Percentiles rank a stretch among this genome's conserved stretches.
phyloP scores from a whole-genome alignment of 2,329 filamentous ascomycete genomes.

The Whalleya microplaca region DNA sequence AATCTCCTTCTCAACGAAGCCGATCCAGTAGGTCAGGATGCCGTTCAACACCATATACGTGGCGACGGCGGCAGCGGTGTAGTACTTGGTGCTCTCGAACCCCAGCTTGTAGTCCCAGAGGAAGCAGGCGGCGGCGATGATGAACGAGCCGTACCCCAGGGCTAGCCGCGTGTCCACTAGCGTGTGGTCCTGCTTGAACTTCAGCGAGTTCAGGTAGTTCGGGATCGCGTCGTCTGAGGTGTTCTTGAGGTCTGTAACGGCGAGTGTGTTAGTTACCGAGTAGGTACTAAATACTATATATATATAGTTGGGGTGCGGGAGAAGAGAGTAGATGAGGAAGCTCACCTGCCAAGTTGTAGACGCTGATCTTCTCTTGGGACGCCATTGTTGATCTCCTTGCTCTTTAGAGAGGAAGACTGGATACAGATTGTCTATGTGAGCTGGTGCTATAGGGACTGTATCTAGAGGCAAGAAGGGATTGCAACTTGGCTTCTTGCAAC shows the following conservation, averaged over 20 bases:
- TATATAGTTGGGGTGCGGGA: slow-evolving; percentile 5
- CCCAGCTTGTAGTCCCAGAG: slow-evolving; percentile 89
- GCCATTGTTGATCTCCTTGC: slow-evolving; percentile 39
- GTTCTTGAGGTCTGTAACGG: slow-evolving; percentile 86
- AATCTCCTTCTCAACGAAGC: slow-evolving; percentile 77
- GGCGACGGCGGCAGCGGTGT: slow-evolving; percentile 77
- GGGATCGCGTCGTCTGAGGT: slow-evolving; percentile 93
- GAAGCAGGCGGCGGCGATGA: slow-evolving; percentile 82
- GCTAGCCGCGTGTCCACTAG: slow-evolving; percentile 81
- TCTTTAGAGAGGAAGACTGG: background rate
- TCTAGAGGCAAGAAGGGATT: background rate
- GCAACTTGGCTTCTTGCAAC: background rate
- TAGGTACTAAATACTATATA: slow-evolving; percentile 3
- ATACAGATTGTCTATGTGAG: background rate
- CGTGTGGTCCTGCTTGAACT: slow-evolving; percentile 79
- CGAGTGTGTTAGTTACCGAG: slow-evolving; percentile 12
- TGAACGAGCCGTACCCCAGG: slow-evolving; percentile 82
- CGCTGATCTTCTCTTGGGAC: slow-evolving; percentile 61
- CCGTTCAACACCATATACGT: slow-evolving; percentile 81
- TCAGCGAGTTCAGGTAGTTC: slow-evolving; percentile 88
- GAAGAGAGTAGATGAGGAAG: no score
- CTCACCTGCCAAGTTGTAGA: slow-evolving; percentile 69
- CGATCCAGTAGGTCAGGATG: slow-evolving; percentile 80
- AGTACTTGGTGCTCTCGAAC: slow-evolving; percentile 83
- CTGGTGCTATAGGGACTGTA: background rate